Evolutionary conservation across 768 basidiomycete species (phyloP), one percentile per base, ranked within the genome.

Genomic region (Amanita brunnescens): DNA sequence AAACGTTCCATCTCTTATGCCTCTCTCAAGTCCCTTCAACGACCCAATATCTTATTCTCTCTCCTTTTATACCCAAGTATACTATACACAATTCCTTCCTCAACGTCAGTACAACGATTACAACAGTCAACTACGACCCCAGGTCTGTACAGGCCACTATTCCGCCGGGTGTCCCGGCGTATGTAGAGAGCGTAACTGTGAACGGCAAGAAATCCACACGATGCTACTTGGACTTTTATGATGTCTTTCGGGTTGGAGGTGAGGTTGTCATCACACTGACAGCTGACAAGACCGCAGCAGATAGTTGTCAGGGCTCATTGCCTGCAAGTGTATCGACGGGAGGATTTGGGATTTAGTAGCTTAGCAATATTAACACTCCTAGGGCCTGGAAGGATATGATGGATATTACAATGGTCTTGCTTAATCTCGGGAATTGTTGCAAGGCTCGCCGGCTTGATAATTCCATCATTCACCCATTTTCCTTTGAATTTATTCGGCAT

Each of bases 171-270:
- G 72, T 72, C 0, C 69, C 78, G 0, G 83, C 85, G 1, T 85
- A 83, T 62, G 84, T 83, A 20, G 72, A 80, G 58, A 78, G 67
- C 52, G 76, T 85, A 29, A 77, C 77, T 0, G 60, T 85, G 51
- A 80, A 84, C 58, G 79, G 80, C 21, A 61, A 65, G 37, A 65
- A 68, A 9, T 58, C 74, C 13, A 77, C 77, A 18, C 71, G 77
- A 18, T 86, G 84, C 63, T 79, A 84, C 59, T 68, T 85, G 51
- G 82, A 85, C 62, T 85, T 86, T 61, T 84, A 80, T 64, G 84
- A 86, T 56, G 74, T 73, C 18, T 85, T 84, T 68, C 70, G 77
- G 46, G 61, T 77, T 2, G 82, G 83, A 14, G 82, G 81, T 2
- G 76, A 84, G 20, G 67, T 85, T 8, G 75, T 78, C 39, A 84